Base-by-base conservation (phyloP, 331 rosid species). In the Rosa hybrid region DNA sequence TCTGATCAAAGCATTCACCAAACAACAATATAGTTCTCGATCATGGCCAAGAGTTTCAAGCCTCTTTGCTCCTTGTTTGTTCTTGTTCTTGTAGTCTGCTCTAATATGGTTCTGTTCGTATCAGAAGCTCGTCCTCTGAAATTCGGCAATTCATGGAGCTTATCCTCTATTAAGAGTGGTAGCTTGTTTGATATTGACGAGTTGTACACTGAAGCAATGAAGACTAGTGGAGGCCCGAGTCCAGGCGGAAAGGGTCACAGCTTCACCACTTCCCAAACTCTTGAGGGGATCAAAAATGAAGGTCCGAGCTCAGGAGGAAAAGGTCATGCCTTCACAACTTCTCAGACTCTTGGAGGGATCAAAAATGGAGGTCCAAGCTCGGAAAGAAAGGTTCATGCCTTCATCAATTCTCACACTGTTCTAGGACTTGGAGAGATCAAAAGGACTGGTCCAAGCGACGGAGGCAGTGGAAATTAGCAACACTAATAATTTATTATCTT, bases 221-320 rank as follows among this genome's bases (percentile, higher is more conserved):
- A 81, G 76, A 80, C 72, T 20, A 68, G 77, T 0, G 85, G 77
- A 57, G 85, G 88, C 44, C 90, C 80, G 6, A 72, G 86, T 53
- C 5, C 74, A 7, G 75, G 81, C 42, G 86, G 82, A 50, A 7
- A n/a, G 20, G 86, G 78, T 78, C 87, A 82, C 51, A 60, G 27
- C 7, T 72, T 34, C 80, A 57, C 75, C 16, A 65, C 62, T 76
- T 78, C 81, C 11, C 75, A 76, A 63, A 80, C 74, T 42, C 80
- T 80, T 5, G 78, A 78, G 71, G 88, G 54, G 44, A 81, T 74
- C 9, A 83, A 44, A 42, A 23, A 51, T 0, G 85, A 74, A 57
- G 86, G 88, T 42, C 90, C 80, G 7, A 72, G 87, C 63, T 10
- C 78, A 4, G 72, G 81, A 27, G 88, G 82, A 50, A n/a, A n/a